A percentile compares a stretch with the other conserved stretches of the same genome.
Conservation (phyloP, 1,284 basidiomycete genomes). For the Megacollybia platyphylla region DNA sequence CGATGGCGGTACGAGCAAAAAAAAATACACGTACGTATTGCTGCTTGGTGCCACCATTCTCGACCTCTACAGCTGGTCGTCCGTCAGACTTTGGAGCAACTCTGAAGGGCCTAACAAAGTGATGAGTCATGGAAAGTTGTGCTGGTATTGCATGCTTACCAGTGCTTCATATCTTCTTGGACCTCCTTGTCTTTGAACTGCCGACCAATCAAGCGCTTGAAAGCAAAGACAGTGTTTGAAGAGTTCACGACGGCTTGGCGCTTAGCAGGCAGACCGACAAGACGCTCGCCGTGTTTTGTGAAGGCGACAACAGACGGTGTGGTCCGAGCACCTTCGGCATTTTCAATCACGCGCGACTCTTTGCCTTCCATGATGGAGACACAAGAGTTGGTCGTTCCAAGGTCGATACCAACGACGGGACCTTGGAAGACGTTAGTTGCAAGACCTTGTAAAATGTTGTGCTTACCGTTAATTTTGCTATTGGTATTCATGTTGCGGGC, state of each 20-base stretch:
- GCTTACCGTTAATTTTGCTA: constrained; percentile 46
- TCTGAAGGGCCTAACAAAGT: constrained; percentile 59
- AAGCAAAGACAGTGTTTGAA: constrained; percentile 88
- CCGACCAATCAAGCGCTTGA: constrained; percentile 95
- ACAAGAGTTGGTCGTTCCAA: constrained; percentile 88
- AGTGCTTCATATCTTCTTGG: constrained; percentile 78
- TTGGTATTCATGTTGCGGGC: constrained; percentile 78
- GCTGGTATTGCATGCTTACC: constrained; percentile 27
- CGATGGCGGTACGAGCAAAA: constrained; percentile 1
- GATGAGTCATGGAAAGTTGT: constrained; percentile 3
- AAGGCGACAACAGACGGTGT: constrained; percentile 98
- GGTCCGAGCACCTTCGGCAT: constrained; percentile 94
- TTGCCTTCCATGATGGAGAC: constrained; percentile 95
- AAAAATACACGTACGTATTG: constrained; percentile 39
- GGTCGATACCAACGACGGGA: constrained; percentile 75
- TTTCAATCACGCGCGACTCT: constrained; percentile 91
- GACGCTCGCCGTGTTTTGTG: constrained; percentile 88
- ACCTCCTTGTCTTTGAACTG: constrained; percentile 88
- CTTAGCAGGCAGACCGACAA: constrained; percentile 94
- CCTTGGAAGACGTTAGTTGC: constrained; percentile 22
- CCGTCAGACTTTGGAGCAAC: constrained; percentile 63
- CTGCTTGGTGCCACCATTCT: constrained; percentile 59
- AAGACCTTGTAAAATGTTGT: not conserved
- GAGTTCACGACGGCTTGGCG: constrained; percentile 97
- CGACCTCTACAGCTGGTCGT: constrained; percentile 69